phyloP scores from a whole-genome alignment of 257 asterid genomes.

The Forsythia viridissima region DNA sequence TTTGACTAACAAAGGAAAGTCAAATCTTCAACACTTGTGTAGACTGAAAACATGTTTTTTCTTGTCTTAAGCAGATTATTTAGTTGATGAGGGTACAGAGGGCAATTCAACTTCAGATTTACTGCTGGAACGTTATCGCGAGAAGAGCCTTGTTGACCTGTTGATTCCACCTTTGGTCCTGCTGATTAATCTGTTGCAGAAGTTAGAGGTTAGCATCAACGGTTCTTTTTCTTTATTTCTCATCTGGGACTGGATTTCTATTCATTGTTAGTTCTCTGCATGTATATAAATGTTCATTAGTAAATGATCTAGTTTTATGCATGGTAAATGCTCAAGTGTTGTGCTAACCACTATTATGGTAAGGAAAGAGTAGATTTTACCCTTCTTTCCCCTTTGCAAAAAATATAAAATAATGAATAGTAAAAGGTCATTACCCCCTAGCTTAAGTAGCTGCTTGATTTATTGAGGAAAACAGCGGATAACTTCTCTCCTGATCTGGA shows the following conservation, averaged over 20 bases:
- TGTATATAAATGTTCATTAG: not conserved
- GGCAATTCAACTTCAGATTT: slow-evolving; percentile 88
- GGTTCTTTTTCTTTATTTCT: not conserved
- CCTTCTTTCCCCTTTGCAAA: not conserved
- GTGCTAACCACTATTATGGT: not conserved
- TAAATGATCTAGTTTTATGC: not conserved
- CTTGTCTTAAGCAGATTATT: slow-evolving; percentile 69
- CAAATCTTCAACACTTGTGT: not conserved
- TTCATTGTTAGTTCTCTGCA: not conserved
- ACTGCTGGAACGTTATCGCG: slow-evolving; percentile 91
- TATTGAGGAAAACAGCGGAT: not conserved
- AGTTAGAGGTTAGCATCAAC: slow-evolving; percentile 59
- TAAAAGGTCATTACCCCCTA: not conserved
- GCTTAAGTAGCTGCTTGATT: not conserved
- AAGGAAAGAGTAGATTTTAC: not conserved
- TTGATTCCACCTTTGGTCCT: slow-evolving; percentile 81
- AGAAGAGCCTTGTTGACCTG: slow-evolving; percentile 79
- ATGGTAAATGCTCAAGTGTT: not conserved
- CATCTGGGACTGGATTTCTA: not conserved
- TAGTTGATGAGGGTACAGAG: slow-evolving; percentile 94
- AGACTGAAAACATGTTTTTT: slow-evolving; percentile 20
- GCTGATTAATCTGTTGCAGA: slow-evolving; percentile 80
- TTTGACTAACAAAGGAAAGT: not conserved
- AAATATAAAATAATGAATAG: not conserved
- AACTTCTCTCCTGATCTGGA: not conserved